Conservation (phyloP, 2,329 filamentous ascomycete species). For the Neofusicoccum kwambonambiense region DNA sequence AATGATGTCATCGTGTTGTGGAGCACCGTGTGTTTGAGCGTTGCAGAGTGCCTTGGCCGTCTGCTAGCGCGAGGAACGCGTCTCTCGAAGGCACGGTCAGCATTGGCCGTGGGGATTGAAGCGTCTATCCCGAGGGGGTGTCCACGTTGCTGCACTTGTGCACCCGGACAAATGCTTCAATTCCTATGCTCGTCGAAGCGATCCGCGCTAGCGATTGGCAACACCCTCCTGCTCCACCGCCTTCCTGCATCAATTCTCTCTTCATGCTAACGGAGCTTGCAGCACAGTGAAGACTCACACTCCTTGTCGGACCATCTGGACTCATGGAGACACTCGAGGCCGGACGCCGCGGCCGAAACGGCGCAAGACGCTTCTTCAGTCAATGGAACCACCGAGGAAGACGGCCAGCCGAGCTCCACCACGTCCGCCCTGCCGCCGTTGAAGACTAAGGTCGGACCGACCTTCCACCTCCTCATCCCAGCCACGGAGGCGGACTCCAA, state of each 20-base stretch:
- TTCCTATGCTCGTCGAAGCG: too few relatives aligned
- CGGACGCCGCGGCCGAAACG: background rate
- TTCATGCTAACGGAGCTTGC: background rate
- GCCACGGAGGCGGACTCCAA: constrained; percentile 47
- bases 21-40: too few relatives aligned
- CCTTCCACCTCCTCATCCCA: constrained; percentile 57
- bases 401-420: background rate
- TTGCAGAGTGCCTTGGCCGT: too few relatives aligned
- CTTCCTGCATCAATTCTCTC: background rate
- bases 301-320: background rate
- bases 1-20: background rate
- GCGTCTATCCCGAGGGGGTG: too few relatives aligned
- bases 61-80: too few relatives aligned
- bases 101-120: background rate
- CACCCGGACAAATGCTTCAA: too few relatives aligned
- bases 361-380: background rate
- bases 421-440: constrained; percentile 23
- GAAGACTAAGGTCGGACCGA: constrained; percentile 19
- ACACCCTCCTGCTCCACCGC: background rate
- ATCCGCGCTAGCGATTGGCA: too few relatives aligned
- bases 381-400: background rate
- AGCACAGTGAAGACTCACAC: background rate
- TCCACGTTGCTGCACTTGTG: too few relatives aligned
- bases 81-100: background rate
- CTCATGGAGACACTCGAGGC: background rate